phyloP scores from a whole-genome alignment of 192 early-diverging fungal genomes.

The Ambispora gerdemannii region DNA sequence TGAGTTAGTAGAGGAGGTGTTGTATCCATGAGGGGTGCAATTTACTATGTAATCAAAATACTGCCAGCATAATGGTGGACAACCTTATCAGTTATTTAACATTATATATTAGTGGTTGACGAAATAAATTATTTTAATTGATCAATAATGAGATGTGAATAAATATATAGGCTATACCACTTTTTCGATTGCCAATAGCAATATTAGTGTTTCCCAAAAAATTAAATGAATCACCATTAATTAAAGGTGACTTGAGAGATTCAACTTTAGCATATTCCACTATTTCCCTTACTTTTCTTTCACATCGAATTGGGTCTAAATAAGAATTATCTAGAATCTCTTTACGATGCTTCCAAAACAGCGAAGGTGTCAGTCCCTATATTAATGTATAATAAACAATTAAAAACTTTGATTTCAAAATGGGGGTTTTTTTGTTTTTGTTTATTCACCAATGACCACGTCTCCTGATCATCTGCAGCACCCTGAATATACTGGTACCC shows the following conservation, averaged over 20 bases:
- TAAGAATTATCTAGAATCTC: conserved; percentile 33
- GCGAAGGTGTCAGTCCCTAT: conserved; percentile 55
- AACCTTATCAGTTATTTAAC: too few species aligned
- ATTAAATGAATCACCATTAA: conserved; percentile 30
- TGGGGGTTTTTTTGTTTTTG: neutral
- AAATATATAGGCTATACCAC: conserved; percentile 35
- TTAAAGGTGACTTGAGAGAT: conserved; percentile 14
- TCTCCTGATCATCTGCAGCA: conserved; percentile 85
- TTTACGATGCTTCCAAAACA: conserved; percentile 63
- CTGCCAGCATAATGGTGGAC: conserved; percentile 56
- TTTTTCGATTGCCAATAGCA: conserved; percentile 54
- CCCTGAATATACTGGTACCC: conserved; percentile 85
- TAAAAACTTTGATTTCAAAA: conserved; percentile 1
- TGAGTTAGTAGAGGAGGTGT: too few species aligned
- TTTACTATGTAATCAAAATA: conserved; percentile 80
- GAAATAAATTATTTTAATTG: too few species aligned
- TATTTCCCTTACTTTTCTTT: conserved; percentile 36
- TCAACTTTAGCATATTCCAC: conserved; percentile 25
- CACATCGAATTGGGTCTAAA: conserved; percentile 35
- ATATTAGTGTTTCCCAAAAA: conserved; percentile 62
- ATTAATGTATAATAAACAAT: neutral
- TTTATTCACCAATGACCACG: conserved; percentile 60
- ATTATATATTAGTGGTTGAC: too few species aligned
- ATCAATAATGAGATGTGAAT: too few species aligned
- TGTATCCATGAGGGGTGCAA: conserved; percentile 63